phyloP scores from a whole-genome alignment of 331 rosid genomes.

The Acacia concinna region DNA sequence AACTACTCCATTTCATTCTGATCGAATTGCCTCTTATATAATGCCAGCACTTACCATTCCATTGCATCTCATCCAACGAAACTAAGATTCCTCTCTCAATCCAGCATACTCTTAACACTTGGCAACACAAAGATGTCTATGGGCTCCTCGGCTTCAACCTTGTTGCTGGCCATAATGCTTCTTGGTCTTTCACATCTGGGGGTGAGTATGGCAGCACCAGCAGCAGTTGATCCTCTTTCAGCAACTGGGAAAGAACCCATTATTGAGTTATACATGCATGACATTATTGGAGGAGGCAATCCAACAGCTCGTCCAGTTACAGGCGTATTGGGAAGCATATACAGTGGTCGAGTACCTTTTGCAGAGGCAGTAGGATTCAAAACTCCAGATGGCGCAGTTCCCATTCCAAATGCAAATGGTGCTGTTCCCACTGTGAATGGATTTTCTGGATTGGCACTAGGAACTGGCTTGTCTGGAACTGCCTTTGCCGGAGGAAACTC shows the following conservation, averaged over 20 bases:
- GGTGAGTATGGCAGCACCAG: constrained; percentile 30
- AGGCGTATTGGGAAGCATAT: constrained; percentile 75
- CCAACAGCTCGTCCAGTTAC: constrained; percentile 82
- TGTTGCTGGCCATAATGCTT: constrained; percentile 34
- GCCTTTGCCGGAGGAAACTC: constrained; percentile 62
- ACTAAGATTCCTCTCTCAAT: not conserved
- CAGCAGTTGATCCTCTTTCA: constrained; percentile 46
- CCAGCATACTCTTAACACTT: constrained; percentile 15
- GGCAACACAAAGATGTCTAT: constrained; percentile 38
- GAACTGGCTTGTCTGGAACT: constrained; percentile 79
- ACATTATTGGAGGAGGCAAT: constrained; percentile 71
- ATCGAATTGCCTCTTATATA: constrained; percentile 31
- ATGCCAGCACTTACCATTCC: constrained; percentile 15
- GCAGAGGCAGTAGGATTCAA: constrained; percentile 67
- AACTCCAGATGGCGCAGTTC: constrained; percentile 57
- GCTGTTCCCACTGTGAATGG: constrained; percentile 88
- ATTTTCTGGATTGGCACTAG: constrained; percentile 73
- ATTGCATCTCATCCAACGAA: constrained; percentile 24
- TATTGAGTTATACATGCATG: constrained; percentile 82
- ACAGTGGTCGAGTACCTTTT: constrained; percentile 82
- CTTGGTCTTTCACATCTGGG: constrained; percentile 33
- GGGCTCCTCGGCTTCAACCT: constrained; percentile 21
- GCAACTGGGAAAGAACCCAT: constrained; percentile 56
- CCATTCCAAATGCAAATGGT: constrained; percentile 89
- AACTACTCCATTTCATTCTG: constrained; percentile 48